Percentiles rank a stretch among this genome's conserved stretches.
phyloP scores from a whole-genome alignment of 805 yeast genomes.

The Zygosaccharomyces kombuchaensis region DNA sequence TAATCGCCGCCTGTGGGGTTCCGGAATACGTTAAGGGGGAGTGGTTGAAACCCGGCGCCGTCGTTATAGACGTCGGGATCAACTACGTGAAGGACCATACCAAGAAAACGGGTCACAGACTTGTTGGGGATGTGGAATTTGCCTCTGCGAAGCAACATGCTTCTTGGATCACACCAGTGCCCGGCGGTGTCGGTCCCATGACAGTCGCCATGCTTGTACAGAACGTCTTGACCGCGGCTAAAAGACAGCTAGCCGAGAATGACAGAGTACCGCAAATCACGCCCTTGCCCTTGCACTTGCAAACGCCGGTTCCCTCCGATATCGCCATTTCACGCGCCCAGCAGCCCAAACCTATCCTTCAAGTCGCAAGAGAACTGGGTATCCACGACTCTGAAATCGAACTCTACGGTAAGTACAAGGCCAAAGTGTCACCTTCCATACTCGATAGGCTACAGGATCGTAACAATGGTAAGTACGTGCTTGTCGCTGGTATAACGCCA shows the following conservation, averaged over 20 bases:
- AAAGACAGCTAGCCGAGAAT: slow-evolving; percentile 43
- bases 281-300: slow-evolving; percentile 53
- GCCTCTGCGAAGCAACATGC: slow-evolving; percentile 58
- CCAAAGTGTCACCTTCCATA: slow-evolving; percentile 71
- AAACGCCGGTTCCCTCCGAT: slow-evolving; percentile 83
- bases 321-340: slow-evolving; percentile 86
- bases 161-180: slow-evolving; percentile 85
- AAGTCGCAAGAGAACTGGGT: slow-evolving; percentile 80
- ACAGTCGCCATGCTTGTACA: slow-evolving; percentile 93
- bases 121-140: slow-evolving; percentile 95
- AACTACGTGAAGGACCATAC: slow-evolving; percentile 76
- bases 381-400: slow-evolving; percentile 74
- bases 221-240: slow-evolving; percentile 78
- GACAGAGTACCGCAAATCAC: slow-evolving; percentile 44
- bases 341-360: slow-evolving; percentile 73
- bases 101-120: slow-evolving; percentile 70
- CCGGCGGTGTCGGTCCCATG: slow-evolving; percentile 99
- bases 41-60: slow-evolving; percentile 79
- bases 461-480: slow-evolving; percentile 77
- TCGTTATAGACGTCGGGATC: slow-evolving; percentile 93
- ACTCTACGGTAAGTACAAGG: slow-evolving; percentile 84
- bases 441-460: slow-evolving; percentile 60
- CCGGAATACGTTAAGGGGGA: slow-evolving; percentile 83
- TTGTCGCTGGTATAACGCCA: slow-evolving; percentile 97
- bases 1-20: slow-evolving; percentile 85